Base-by-base conservation (phyloP, 2,329 filamentous ascomycete genomes). In the Pseudogymnoascus sp. region DNA sequence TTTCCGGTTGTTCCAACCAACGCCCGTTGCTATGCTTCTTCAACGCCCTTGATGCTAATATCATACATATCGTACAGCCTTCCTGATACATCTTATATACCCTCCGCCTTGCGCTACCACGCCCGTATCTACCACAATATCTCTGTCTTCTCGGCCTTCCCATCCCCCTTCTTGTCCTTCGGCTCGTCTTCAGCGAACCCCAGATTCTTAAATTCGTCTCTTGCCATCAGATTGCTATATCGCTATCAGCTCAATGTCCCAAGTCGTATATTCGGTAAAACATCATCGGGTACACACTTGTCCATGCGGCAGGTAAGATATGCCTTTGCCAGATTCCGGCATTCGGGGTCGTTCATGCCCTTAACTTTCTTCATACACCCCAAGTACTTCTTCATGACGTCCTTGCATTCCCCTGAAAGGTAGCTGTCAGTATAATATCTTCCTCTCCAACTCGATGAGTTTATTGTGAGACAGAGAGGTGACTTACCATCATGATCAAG, bases 261-360 rank as follows among this genome's bases (percentile, higher is more conserved):
- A 21, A 58, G 38, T 6, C 12, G 29, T 33, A 45, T 63, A 19
- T 55, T 19, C 16, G 33, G 35, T n/a, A 41, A 19, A 19, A 19
- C 29, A 10, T 31, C 61, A 14, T 38, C 33, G 49, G 60, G 41
- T 55, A 78, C 87, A 73, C 79, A 96, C 92, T 87, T 85, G 69
- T 97, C 93, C 94, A 99, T 99, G 59, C 94, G 86, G 75, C 94
- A 99, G 59, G 85, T 80, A 61, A 99, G 79, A 74, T 99, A 99
- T 31, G 85, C 83, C 78, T 97, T 97, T 64, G 92, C 92, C 62
- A 97, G 77, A 71, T 85, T 80, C 63, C 94, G 87, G 74, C 94
- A 99, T 71, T 91, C 86, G 65, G 90, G 82, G 67, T 94, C 89
- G 73, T 97, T 97, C 69, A 90, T 84, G 23, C 94, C 94, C 68